These are phyloP conservation scores for Picochlorum sp. DNA, from an alignment of 139 green algal species.

Conservation along the genomic window DNA sequence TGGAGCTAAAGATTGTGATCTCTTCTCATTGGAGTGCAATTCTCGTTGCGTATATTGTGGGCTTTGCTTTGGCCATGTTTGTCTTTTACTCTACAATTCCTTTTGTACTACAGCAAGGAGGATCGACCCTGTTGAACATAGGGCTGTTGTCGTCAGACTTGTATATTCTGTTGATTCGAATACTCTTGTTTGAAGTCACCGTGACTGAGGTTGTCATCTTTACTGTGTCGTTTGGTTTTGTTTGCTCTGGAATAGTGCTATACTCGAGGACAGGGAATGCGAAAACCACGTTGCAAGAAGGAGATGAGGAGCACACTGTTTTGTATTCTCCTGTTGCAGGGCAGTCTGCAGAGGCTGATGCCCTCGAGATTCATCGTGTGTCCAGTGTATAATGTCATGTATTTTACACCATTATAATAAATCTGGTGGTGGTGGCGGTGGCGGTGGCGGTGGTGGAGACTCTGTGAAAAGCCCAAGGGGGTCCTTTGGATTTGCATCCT, in stretches of 20 bases:
- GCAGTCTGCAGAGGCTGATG: too few species aligned
- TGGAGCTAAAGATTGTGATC: slow-evolving; percentile 14
- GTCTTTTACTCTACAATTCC: slow-evolving; percentile 57
- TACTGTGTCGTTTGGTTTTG: slow-evolving; percentile 8
- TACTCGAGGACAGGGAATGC: slow-evolving; percentile 19
- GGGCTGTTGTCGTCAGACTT: slow-evolving; percentile 63
- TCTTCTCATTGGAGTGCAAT: slow-evolving; percentile 9
- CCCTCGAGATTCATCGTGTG: too few species aligned
- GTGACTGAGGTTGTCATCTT: slow-evolving; percentile 13
- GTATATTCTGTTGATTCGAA: slow-evolving; percentile 40
- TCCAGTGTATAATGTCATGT: too few species aligned
- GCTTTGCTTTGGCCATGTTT: slow-evolving; percentile 50
- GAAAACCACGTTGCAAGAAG: background rate
- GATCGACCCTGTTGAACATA: slow-evolving; percentile 66
- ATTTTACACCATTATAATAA: too few species aligned
- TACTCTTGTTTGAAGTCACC: slow-evolving; percentile 46
- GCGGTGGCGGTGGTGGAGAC: too few species aligned
- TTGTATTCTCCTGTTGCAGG: too few species aligned
- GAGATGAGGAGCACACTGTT: background rate
- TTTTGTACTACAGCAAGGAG: slow-evolving; percentile 35
- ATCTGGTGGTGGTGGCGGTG: too few species aligned
- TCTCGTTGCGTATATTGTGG: slow-evolving; percentile 22
- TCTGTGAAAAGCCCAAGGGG: too few species aligned
- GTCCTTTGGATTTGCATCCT: too few species aligned
- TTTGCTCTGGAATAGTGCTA: slow-evolving; percentile 17